A percentile compares a stretch with the other conserved stretches of the same genome.
Evolutionary conservation across 305 asterid genomes (phyloP).

Genomic region (Fraxinus velutina): DNA sequence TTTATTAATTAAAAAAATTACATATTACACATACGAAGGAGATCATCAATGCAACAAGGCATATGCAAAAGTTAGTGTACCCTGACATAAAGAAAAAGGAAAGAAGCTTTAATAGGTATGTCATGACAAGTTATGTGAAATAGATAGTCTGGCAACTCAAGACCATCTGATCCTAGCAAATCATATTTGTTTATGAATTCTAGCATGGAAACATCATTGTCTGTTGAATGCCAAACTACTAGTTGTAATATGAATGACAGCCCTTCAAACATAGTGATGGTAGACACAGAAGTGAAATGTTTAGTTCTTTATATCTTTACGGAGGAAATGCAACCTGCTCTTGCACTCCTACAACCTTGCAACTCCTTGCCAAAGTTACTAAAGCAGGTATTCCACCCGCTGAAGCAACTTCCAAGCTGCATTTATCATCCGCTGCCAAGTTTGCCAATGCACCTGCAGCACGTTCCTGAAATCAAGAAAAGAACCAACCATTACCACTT

Average conservation of each 20-base stretch:
- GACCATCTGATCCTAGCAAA: neutral
- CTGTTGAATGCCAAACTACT: neutral
- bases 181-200: neutral
- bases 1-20: neutral
- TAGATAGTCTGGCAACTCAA: conserved; percentile 5
- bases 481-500: conserved; percentile 5
- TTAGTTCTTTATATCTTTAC: neutral
- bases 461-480: conserved; percentile 62
- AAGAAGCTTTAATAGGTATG: neutral
- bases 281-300: neutral
- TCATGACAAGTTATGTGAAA: neutral
- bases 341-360: conserved; percentile 80
- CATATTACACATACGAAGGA: neutral
- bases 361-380: conserved; percentile 64
- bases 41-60: neutral
- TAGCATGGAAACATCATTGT: neutral
- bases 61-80: neutral
- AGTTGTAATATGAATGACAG: neutral
- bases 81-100: neutral
- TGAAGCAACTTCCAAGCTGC: conserved; percentile 71
- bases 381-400: conserved; percentile 75
- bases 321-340: conserved; percentile 59
- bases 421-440: conserved; percentile 94
- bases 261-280: neutral
- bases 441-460: conserved; percentile 91